These are phyloP conservation scores for Phoenix dactylifera DNA, from an alignment of 176 grass and related monocot species.

Conservation along the genomic window DNA sequence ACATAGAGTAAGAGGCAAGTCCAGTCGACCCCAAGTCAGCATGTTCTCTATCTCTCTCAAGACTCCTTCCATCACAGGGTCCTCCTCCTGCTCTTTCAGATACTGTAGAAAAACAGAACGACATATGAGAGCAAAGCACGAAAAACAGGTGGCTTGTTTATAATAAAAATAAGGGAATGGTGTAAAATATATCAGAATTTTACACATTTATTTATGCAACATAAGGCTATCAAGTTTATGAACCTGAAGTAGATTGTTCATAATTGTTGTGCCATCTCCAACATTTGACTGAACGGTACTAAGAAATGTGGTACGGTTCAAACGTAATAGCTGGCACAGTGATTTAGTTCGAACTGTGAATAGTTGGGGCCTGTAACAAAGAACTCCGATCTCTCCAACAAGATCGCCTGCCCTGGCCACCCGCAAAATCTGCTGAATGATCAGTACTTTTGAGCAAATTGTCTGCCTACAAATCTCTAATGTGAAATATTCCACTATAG, in stretches of 20 bases:
- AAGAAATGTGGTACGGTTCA: conserved; percentile 78
- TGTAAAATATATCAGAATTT: no score
- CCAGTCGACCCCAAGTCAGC: conserved; percentile 61
- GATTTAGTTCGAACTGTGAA: conserved; percentile 90
- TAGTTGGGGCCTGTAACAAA: conserved; percentile 90
- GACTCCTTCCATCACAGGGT: conserved; percentile 42
- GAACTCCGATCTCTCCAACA: conserved; percentile 90
- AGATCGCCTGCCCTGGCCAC: conserved; percentile 59
- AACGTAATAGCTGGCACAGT: conserved; percentile 74
- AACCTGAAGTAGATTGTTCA: conserved; percentile 92
- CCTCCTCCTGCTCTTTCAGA: conserved; percentile 49
- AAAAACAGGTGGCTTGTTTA: not conserved
- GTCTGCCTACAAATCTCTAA: no score
- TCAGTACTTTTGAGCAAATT: no score
- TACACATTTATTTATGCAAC: no score
- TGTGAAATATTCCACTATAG: no score
- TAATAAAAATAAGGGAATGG: no score
- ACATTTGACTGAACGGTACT: conserved; percentile 83
- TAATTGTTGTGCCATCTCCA: conserved; percentile 84
- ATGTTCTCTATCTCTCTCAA: conserved; percentile 87
- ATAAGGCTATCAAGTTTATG: not conserved
- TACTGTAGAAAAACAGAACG: conserved; percentile 35
- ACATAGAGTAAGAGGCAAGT: conserved; percentile 74
- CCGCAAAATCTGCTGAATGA: conserved; percentile 34
- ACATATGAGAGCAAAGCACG: not conserved